Conservation (phyloP, 2,329 filamentous ascomycete genomes). For the Hypoxylon sp. region DNA sequence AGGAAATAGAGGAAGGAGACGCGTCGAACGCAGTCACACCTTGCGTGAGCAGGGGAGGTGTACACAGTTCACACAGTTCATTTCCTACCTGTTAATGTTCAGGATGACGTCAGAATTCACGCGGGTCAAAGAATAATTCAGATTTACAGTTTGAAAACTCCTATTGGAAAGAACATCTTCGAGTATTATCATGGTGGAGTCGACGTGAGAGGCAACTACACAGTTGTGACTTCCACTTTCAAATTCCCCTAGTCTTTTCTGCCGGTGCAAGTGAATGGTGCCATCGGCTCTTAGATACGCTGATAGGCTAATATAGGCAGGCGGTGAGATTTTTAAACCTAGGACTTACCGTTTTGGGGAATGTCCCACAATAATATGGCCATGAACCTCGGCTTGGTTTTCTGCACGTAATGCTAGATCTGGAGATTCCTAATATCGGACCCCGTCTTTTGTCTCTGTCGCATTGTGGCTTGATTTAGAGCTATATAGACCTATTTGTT, state of each 20-base stretch:
- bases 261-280: background rate
- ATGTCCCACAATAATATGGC: slow-evolving; percentile 6
- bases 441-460: slow-evolving; percentile 8
- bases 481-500: background rate
- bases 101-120: background rate
- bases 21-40: background rate
- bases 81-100: background rate
- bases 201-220: background rate
- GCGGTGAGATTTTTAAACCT: slow-evolving; percentile 16
- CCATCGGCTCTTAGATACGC: background rate
- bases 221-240: background rate
- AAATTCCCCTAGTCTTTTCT: background rate
- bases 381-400: slow-evolving; percentile 43
- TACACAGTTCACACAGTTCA: background rate
- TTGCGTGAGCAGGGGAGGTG: background rate
- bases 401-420: slow-evolving; percentile 12
- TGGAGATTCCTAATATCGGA: slow-evolving; percentile 22
- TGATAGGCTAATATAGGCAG: slow-evolving; percentile 11
- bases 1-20: background rate
- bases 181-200: background rate
- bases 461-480: slow-evolving; percentile 10
- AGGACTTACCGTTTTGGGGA: slow-evolving; percentile 1
- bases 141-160: background rate
- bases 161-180: too few species aligned
- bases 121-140: background rate